These are phyloP conservation scores for Penicillium sp. DNA, from an alignment of 2,329 filamentous ascomycete genomes.

Conservation along the genomic window DNA sequence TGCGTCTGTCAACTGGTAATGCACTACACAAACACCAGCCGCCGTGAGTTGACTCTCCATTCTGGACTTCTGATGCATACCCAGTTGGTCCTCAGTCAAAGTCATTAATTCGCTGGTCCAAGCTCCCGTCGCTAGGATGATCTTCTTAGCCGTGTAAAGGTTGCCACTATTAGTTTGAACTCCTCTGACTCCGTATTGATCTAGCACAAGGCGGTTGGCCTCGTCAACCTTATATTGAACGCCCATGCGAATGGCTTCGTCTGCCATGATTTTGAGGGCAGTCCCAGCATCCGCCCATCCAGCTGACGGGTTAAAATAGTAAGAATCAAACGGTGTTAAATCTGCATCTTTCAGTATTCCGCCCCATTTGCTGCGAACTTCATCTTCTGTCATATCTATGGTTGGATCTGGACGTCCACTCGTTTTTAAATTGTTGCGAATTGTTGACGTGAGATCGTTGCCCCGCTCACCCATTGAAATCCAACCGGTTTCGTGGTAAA, in stretches of 20 bases:
- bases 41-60: slow-evolving; percentile 57
- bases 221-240: slow-evolving; percentile 49
- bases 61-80: slow-evolving; percentile 50
- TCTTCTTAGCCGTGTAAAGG: slow-evolving; percentile 52
- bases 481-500: slow-evolving; percentile 64
- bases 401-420: slow-evolving; percentile 45
- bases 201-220: slow-evolving; percentile 46
- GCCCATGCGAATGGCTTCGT: slow-evolving; percentile 46
- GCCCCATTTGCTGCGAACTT: slow-evolving; percentile 42
- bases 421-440: slow-evolving; percentile 55
- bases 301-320: slow-evolving; percentile 53
- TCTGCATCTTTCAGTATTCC: slow-evolving; percentile 42
- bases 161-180: slow-evolving; percentile 51
- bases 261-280: slow-evolving; percentile 48
- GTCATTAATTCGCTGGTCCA: slow-evolving; percentile 58
- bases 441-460: slow-evolving; percentile 51
- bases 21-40: slow-evolving; percentile 61
- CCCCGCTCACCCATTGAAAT: slow-evolving; percentile 55
- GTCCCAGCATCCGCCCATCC: slow-evolving; percentile 56
- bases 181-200: slow-evolving; percentile 43
- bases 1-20: slow-evolving; percentile 54
- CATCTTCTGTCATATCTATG: slow-evolving; percentile 46
- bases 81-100: slow-evolving; percentile 47
- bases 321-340: slow-evolving; percentile 39
- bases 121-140: slow-evolving; percentile 59